Percentiles rank a stretch among this genome's conserved stretches.
These are phyloP conservation scores for Termitomyces sp. DNA, from an alignment of 768 basidiomycete species.

Conservation along the genomic window DNA sequence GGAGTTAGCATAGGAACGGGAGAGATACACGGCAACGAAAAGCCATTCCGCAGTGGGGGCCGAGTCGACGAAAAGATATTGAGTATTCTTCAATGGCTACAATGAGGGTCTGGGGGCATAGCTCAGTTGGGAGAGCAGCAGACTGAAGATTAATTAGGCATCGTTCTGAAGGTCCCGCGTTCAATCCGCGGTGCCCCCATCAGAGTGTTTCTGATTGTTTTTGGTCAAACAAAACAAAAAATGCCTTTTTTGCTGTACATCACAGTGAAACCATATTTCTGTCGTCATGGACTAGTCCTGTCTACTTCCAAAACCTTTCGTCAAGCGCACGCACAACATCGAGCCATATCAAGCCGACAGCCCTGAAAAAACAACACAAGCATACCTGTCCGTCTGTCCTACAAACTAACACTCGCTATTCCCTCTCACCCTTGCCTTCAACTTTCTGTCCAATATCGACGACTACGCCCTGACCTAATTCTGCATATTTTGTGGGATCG, in stretches of 20 bases:
- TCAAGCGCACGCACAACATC: conserved; percentile 27
- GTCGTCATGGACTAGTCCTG: neutral
- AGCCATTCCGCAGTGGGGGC: too few species aligned
- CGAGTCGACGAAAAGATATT: too few species aligned
- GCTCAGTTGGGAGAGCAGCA: conserved; percentile 11
- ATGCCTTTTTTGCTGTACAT: too few species aligned
- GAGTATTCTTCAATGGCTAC: too few species aligned
- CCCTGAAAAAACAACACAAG: neutral
- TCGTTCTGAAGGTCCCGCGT: conserved; percentile 8
- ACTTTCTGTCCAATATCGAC: conserved; percentile 36
- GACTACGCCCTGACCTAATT: conserved; percentile 35
- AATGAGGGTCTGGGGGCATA: conserved; percentile 7
- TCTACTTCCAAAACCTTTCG: conserved; percentile 17
- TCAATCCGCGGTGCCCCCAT: conserved; percentile 10
- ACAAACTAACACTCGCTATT: conserved; percentile 47
- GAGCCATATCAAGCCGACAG: conserved; percentile 34
- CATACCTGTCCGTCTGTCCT: conserved; percentile 60
- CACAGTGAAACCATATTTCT: too few species aligned
- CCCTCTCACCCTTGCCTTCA: conserved; percentile 10
- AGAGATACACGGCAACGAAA: neutral
- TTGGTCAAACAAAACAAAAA: too few species aligned
- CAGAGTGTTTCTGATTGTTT: neutral
- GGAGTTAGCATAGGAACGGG: too few species aligned
- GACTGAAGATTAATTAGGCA: neutral
- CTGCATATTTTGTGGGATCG: conserved; percentile 39